These are phyloP conservation scores for Monosporozyma unispora DNA, from an alignment of 805 yeast species.

Conservation along the genomic window DNA sequence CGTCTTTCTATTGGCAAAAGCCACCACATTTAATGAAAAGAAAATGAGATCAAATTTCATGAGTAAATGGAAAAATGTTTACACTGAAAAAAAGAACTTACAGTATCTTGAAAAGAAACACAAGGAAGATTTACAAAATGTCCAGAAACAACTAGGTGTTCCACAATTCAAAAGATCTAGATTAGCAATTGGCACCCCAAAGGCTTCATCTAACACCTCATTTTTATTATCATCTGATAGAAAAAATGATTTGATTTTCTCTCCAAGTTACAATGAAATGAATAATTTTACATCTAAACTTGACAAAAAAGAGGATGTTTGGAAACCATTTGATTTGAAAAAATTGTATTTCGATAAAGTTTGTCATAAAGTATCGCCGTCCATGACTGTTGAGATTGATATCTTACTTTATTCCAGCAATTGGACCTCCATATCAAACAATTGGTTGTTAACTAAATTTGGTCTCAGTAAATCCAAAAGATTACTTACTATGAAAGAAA, in stretches of 20 bases:
- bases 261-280: slow-evolving; percentile 22
- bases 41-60: slow-evolving; percentile 18
- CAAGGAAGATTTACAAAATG: slow-evolving; percentile 31
- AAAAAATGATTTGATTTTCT: slow-evolving; percentile 13
- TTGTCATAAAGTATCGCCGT: slow-evolving; percentile 5
- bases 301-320: slow-evolving; percentile 32
- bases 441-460: slow-evolving; percentile 31
- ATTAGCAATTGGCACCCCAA: slow-evolving; percentile 16
- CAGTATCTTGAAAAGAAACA: slow-evolving; percentile 28
- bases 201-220: slow-evolving; percentile 10
- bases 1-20: slow-evolving; percentile 35
- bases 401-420: slow-evolving; percentile 19
- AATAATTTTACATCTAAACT: slow-evolving; percentile 29
- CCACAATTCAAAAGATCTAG: slow-evolving; percentile 20
- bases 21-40: slow-evolving; percentile 34
- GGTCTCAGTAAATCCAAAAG: slow-evolving; percentile 9
- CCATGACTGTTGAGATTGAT: slow-evolving; percentile 6
- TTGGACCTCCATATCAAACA: slow-evolving; percentile 27
- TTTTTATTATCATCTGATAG: slow-evolving; percentile 17
- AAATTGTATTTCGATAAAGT: slow-evolving; percentile 26
- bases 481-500: slow-evolving; percentile 2
- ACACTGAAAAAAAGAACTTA: slow-evolving; percentile 33
- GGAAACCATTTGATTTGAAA: slow-evolving; percentile 41
- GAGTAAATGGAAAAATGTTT: slow-evolving; percentile 23
- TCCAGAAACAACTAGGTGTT: slow-evolving; percentile 32